Evolutionary conservation across 805 yeast genomes (phyloP).

Genomic region (Jamesozyma gamospora): DNA sequence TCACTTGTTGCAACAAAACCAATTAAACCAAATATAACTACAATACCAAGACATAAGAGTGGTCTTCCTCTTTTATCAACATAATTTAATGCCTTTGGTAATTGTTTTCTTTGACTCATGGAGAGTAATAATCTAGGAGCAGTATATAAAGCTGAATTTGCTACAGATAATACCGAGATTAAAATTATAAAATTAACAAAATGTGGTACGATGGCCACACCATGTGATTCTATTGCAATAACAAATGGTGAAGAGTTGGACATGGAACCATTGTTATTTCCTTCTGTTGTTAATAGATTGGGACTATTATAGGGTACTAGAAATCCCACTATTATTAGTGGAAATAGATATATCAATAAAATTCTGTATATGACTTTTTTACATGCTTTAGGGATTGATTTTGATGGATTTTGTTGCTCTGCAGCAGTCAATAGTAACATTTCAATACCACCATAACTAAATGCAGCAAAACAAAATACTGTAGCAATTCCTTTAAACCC

Average conservation of each 20-base stretch:
- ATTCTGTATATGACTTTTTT: slow-evolving; percentile 51
- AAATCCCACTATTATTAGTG: slow-evolving; percentile 49
- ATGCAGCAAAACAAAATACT: slow-evolving; percentile 63
- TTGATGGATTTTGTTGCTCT: slow-evolving; percentile 41
- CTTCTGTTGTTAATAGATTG: slow-evolving; percentile 38
- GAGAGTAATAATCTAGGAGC: slow-evolving; percentile 48
- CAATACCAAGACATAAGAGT: slow-evolving; percentile 35
- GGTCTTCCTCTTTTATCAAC: slow-evolving; percentile 49
- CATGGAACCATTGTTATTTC: slow-evolving; percentile 29
- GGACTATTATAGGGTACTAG: slow-evolving; percentile 58
- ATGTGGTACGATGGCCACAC: slow-evolving; percentile 55
- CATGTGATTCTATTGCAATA: slow-evolving; percentile 48
- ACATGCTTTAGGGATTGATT: slow-evolving; percentile 53
- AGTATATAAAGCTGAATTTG: slow-evolving; percentile 64
- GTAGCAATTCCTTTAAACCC: slow-evolving; percentile 55
- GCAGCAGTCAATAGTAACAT: slow-evolving; percentile 63
- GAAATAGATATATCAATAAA: slow-evolving; percentile 44
- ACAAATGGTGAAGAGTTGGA: slow-evolving; percentile 54
- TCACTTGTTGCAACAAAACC: slow-evolving; percentile 56
- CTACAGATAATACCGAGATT: slow-evolving; percentile 63
- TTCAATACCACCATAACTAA: slow-evolving; percentile 63
- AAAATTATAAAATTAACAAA: slow-evolving; percentile 65
- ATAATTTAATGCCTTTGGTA: slow-evolving; percentile 39
- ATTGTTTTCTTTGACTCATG: slow-evolving; percentile 41
- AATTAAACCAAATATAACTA: slow-evolving; percentile 42